Evolutionary conservation across 805 yeast genomes (phyloP).

Genomic region (Jamesozyma hellenica): DNA sequence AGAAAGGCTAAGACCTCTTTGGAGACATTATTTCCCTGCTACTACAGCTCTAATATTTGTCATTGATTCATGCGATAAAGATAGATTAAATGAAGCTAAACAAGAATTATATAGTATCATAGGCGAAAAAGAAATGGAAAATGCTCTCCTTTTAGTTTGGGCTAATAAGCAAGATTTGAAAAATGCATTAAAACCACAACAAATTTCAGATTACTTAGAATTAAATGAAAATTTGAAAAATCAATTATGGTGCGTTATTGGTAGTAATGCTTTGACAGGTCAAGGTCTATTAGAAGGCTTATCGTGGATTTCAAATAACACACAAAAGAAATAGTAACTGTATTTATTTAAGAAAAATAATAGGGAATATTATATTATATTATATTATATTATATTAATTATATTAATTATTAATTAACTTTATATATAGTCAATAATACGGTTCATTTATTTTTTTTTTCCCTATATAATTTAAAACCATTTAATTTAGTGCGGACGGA

Average conservation of each 20-base stretch:
- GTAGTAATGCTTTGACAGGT: constrained; percentile 82
- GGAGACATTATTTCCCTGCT: constrained; percentile 94
- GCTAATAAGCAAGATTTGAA: constrained; percentile 83
- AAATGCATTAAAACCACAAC: constrained; percentile 65
- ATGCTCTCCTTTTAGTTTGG: constrained; percentile 69
- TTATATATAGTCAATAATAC: too few relatives aligned
- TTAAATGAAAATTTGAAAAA: constrained; percentile 47
- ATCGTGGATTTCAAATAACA: constrained; percentile 72
- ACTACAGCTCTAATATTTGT: constrained; percentile 88
- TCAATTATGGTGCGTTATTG: constrained; percentile 85
- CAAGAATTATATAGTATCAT: constrained; percentile 69
- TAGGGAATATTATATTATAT: too few relatives aligned
- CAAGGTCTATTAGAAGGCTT: constrained; percentile 83
- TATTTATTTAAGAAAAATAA: too few relatives aligned
- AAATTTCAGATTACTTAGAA: constrained; percentile 62
- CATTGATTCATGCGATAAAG: constrained; percentile 68
- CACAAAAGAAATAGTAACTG: constrained; percentile 18
- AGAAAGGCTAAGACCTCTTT: constrained; percentile 78
- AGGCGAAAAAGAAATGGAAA: constrained; percentile 73
- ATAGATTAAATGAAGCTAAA: constrained; percentile 67
- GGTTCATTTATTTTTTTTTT: too few relatives aligned
- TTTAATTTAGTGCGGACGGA: too few relatives aligned
- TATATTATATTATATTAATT: too few relatives aligned
- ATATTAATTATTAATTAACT: too few relatives aligned
- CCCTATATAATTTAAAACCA: too few relatives aligned